Evolutionary conservation across 306 rosid species (phyloP).

Genomic region (Morella rubra): DNA sequence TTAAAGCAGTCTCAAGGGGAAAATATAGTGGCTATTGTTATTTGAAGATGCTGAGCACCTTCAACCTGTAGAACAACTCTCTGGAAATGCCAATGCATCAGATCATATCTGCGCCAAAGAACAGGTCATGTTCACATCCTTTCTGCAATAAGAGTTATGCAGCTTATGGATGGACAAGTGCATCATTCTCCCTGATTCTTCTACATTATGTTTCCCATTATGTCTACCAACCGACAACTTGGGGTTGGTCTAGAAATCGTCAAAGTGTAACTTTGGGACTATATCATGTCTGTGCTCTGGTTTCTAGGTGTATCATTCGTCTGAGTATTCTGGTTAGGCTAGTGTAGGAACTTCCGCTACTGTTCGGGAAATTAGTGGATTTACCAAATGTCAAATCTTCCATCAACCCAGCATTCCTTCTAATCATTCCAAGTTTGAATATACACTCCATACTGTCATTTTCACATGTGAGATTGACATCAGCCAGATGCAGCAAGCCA

Average conservation of each 20-base stretch:
- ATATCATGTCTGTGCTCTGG: too few species aligned
- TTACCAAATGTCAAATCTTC: too few species aligned
- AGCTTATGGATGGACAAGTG: too few species aligned
- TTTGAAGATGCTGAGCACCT: not conserved
- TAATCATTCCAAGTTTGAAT: not conserved
- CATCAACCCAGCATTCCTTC: too few species aligned
- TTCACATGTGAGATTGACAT: not conserved
- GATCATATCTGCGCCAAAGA: too few species aligned
- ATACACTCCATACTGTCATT: not conserved
- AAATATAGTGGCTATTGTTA: not conserved
- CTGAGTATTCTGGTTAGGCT: not conserved
- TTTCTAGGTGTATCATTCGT: not conserved
- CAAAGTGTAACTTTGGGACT: not conserved
- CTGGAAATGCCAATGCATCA: not conserved
- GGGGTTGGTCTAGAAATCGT: not conserved
- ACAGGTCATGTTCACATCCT: too few species aligned
- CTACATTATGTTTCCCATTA: not conserved
- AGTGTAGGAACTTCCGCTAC: not conserved
- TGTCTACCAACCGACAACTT: not conserved
- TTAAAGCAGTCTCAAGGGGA: not conserved
- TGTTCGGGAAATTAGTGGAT: not conserved
- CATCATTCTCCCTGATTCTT: too few species aligned
- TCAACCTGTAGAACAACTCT: not conserved
- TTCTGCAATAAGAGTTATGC: too few species aligned
- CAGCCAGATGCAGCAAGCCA: not conserved